Evolutionary conservation across 1,284 basidiomycete species (phyloP).

Genomic region (Neolentinus lepideus): DNA sequence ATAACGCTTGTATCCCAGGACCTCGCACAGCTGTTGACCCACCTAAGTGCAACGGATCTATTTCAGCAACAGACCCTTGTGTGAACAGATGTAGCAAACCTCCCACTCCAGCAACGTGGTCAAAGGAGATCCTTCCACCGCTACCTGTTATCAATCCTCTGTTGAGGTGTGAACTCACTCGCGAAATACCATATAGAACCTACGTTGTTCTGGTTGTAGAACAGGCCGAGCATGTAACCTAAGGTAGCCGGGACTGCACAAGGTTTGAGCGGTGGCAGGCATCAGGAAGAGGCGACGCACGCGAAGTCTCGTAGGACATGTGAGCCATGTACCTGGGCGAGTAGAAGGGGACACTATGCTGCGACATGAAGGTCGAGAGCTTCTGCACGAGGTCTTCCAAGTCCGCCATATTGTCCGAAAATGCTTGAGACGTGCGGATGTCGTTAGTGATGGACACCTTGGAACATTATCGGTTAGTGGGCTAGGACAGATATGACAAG

Average conservation of each 20-base stretch:
- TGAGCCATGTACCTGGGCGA: conserved; percentile 35
- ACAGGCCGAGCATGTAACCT: conserved; percentile 28
- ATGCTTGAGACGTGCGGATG: conserved; percentile 12
- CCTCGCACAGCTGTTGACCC: conserved; percentile 32
- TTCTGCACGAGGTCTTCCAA: conserved; percentile 8
- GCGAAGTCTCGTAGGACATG: conserved; percentile 27
- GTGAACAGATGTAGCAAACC: no score
- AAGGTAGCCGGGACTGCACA: conserved; percentile 26
- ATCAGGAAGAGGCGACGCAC: not conserved
- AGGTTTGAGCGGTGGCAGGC: not conserved
- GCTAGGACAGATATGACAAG: not conserved
- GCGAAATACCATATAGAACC: not conserved
- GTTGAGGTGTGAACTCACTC: no score
- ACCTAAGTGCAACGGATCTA: conserved; percentile 17
- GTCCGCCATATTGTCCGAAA: conserved; percentile 10
- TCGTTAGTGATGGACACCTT: conserved; percentile 15
- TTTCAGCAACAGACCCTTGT: not conserved
- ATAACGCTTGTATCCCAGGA: conserved; percentile 29
- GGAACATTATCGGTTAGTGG: not conserved
- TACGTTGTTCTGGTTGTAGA: conserved; percentile 37
- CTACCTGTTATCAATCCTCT: conserved; percentile 18
- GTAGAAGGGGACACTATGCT: conserved; percentile 30
- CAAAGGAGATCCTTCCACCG: conserved; percentile 32
- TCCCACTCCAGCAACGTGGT: conserved; percentile 29
- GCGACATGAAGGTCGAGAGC: conserved; percentile 15